Evolutionary conservation across 2,329 filamentous ascomycete species (phyloP).

Genomic region (Lachnellula arida): DNA sequence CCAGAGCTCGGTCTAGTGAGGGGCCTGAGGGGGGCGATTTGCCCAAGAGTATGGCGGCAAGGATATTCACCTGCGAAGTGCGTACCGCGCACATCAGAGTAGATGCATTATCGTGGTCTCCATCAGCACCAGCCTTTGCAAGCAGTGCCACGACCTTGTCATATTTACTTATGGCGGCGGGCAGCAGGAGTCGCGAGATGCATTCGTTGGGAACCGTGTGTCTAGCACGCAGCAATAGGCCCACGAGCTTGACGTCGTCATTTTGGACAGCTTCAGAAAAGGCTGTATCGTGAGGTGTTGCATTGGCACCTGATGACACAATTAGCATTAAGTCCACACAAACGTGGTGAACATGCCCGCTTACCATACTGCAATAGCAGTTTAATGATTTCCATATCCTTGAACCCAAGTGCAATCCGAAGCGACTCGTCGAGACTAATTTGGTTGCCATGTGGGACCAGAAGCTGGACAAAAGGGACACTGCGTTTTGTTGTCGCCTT

Average conservation of each 20-base stretch:
- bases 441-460: conserved; percentile 15
- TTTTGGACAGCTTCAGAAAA: conserved; percentile 5
- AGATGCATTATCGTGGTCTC: conserved; percentile 46
- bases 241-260: conserved; percentile 10
- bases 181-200: conserved; percentile 10
- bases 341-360: neutral
- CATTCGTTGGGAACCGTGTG: conserved; percentile 8
- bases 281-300: neutral
- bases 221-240: conserved; percentile 12
- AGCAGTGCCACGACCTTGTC: conserved; percentile 3
- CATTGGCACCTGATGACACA: conserved; percentile 10
- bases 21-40: conserved; percentile 45
- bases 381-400: conserved; percentile 5
- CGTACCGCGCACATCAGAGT: conserved; percentile 48
- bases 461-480: conserved; percentile 9
- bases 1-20: conserved; percentile 48
- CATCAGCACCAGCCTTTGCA: conserved; percentile 39
- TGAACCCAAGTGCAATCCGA: conserved; percentile 9
- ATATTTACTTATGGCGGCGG: conserved; percentile 5
- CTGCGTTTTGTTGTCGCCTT: conserved; percentile 6
- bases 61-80: conserved; percentile 48
- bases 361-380: conserved; percentile 17
- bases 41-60: conserved; percentile 50
- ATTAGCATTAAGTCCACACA: neutral
- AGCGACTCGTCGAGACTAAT: conserved; percentile 14